Evolutionary conservation across 2,329 filamentous ascomycete species (phyloP).

Genomic region (Colletotrichum salicis): DNA sequence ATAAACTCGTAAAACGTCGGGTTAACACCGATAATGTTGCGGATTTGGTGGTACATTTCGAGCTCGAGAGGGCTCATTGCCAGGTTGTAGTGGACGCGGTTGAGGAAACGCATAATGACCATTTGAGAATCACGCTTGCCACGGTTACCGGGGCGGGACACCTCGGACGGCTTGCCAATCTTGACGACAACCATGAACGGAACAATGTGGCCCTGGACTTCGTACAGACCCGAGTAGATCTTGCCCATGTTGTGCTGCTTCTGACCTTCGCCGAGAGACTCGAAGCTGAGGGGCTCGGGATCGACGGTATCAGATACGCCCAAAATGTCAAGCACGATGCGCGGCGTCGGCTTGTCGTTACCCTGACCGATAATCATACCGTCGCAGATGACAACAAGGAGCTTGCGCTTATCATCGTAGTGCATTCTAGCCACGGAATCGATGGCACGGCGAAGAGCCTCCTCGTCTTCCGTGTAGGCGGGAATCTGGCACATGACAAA

Average conservation of each 20-base stretch:
- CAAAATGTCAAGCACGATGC: conserved; percentile 96
- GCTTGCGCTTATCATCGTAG: conserved; percentile 98
- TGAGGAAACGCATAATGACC: conserved; percentile 95
- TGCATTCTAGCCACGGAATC: conserved; percentile 95
- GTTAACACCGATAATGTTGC: conserved; percentile 98
- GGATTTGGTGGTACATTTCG: conserved; percentile 99
- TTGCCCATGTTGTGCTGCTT: conserved; percentile 99
- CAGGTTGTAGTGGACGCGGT: conserved; percentile 92
- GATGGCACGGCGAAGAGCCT: conserved; percentile 94
- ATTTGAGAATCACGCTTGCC: conserved; percentile 99
- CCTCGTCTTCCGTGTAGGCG: conserved; percentile 97
- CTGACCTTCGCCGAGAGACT: conserved; percentile 92
- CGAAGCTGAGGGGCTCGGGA: conserved; percentile 95
- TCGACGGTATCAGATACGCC: conserved; percentile 94
- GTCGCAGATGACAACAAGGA: conserved; percentile 91
- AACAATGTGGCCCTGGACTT: conserved; percentile 97
- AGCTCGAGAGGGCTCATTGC: conserved; percentile 96
- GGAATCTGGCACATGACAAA: conserved; percentile 98
- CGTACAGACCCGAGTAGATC: conserved; percentile 96
- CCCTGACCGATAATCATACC: conserved; percentile 99
- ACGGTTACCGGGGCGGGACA: conserved; percentile 93
- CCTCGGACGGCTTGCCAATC: conserved; percentile 96
- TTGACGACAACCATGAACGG: conserved; percentile 98
- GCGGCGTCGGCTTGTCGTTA: conserved; percentile 93
- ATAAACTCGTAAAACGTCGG: conserved; percentile 97